phyloP scores from a whole-genome alignment of 169 alveolate genomes.

The Neospora caninum region DNA sequence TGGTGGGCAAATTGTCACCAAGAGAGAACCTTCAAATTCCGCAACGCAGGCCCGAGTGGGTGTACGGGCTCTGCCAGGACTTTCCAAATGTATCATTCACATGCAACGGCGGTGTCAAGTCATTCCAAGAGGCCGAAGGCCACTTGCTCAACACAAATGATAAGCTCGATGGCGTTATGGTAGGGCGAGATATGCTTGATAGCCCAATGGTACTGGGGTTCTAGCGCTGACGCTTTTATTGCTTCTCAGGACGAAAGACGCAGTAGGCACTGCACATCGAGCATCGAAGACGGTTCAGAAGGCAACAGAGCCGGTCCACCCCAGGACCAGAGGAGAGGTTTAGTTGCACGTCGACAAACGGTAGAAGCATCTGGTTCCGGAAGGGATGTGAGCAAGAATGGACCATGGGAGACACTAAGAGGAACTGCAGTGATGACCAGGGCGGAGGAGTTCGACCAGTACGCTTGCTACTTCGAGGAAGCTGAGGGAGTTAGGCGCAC shows the following conservation, averaged over 20 bases:
- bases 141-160: not conserved
- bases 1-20: not conserved
- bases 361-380: too few species aligned
- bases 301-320: not conserved
- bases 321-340: not conserved
- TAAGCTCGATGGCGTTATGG: slow-evolving; percentile 1
- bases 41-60: not conserved
- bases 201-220: slow-evolving; percentile 35
- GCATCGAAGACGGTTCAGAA: not conserved
- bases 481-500: not conserved
- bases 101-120: slow-evolving; percentile 8
- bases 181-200: slow-evolving; percentile 26
- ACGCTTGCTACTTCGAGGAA: not conserved
- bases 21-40: not conserved
- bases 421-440: not conserved
- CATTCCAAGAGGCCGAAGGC: not conserved
- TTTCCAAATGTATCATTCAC: slow-evolving; percentile 12
- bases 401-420: not conserved
- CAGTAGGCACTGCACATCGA: too few species aligned
- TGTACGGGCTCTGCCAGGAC: slow-evolving; percentile 5
- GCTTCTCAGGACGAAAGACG: not conserved
- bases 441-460: not conserved
- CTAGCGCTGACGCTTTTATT: not conserved
- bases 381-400: too few species aligned
- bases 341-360: not conserved